These are phyloP conservation scores for Botrytis porri DNA, from an alignment of 2,329 filamentous ascomycete species.

Conservation along the genomic window DNA sequence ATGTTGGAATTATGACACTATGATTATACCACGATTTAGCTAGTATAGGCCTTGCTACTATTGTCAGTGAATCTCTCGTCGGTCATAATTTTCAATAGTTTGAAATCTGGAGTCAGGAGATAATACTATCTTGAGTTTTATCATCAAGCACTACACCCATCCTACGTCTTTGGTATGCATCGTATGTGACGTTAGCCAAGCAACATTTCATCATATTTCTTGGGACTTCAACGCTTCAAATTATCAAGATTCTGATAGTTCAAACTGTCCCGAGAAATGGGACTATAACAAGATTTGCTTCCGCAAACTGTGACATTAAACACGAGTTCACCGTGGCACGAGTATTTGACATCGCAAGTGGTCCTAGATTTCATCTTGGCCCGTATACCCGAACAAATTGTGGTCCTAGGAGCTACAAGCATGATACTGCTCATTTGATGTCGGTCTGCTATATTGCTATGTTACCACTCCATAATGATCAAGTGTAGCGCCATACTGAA, in stretches of 20 bases:
- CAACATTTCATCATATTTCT: neutral
- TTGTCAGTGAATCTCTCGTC: neutral
- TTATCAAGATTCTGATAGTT: neutral
- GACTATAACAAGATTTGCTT: neutral
- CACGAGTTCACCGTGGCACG: neutral
- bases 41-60: no score
- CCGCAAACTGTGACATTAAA: neutral
- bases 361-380: neutral
- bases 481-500: neutral
- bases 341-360: neutral
- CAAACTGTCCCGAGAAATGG: neutral
- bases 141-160: neutral
- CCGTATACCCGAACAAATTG: neutral
- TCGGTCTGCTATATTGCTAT: neutral
- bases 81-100: neutral
- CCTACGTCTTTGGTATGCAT: neutral
- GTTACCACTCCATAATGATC: neutral
- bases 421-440: neutral
- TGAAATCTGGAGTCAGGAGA: neutral
- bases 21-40: neutral
- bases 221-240: neutral
- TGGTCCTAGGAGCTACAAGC: neutral
- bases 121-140: neutral
- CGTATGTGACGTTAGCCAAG: neutral
- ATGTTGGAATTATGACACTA: neutral